Percentiles rank a stretch among this genome's conserved stretches.
Conservation (phyloP, 495 filamentous ascomycete genomes). For the Hypoxylon subgilvum region DNA sequence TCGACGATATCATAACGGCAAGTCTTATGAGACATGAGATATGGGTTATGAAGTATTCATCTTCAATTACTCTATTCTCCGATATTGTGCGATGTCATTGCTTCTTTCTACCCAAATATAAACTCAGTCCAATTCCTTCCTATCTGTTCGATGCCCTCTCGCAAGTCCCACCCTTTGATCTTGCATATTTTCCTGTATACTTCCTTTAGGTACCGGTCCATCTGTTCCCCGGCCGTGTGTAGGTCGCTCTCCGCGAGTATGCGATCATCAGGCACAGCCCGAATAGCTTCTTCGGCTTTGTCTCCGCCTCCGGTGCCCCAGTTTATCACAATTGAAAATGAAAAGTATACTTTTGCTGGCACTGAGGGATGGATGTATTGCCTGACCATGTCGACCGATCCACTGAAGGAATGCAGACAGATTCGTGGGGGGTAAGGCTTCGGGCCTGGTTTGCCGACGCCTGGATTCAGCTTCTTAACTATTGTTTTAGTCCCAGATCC, state of each 20-base stretch:
- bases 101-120: slow-evolving; percentile 68
- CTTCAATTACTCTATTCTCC: no score
- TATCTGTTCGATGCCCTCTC: slow-evolving; percentile 71
- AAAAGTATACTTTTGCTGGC: slow-evolving; percentile 82
- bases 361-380: slow-evolving; percentile 79
- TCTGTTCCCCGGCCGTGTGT: slow-evolving; percentile 79
- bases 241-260: slow-evolving; percentile 90
- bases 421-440: slow-evolving; percentile 84
- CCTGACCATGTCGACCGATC: slow-evolving; percentile 72
- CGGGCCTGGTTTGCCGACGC: slow-evolving; percentile 7
- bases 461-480: slow-evolving; percentile 5
- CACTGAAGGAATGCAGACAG: slow-evolving; percentile 93
- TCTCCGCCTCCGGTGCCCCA: slow-evolving; percentile 60
- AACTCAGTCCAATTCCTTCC: slow-evolving; percentile 82
- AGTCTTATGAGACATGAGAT: no score
- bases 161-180: slow-evolving; percentile 77
- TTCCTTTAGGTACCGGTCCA: slow-evolving; percentile 80
- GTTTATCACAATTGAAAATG: slow-evolving; percentile 86
- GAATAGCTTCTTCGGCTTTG: slow-evolving; percentile 68
- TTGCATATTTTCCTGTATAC: slow-evolving; percentile 74
- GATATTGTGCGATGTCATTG: no score
- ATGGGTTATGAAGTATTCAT: no score
- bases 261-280: slow-evolving; percentile 73
- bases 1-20: no score
- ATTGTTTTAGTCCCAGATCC: slow-evolving; percentile 15